A percentile compares a stretch with the other conserved stretches of the same genome.
Evolutionary conservation across 192 early-diverging fungal species (phyloP).

Genomic region (Coemansia sp.): DNA sequence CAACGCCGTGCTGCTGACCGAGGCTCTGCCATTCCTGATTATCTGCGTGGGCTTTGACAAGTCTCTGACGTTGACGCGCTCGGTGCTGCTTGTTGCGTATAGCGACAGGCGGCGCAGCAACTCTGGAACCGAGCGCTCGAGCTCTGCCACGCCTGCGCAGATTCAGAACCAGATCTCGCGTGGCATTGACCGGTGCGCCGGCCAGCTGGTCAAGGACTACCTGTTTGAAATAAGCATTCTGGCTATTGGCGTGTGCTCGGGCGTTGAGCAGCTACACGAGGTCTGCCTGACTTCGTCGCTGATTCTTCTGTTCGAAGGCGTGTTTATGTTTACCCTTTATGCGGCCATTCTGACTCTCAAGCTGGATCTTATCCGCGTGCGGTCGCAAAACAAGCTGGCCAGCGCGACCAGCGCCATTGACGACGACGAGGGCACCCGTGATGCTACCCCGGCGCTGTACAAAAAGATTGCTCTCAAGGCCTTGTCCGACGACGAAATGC

Average conservation of each 20-base stretch:
- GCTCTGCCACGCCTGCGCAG: slow-evolving; percentile 46
- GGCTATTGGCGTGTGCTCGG: slow-evolving; percentile 71
- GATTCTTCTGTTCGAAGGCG: slow-evolving; percentile 77
- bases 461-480: slow-evolving; percentile 62
- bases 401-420: slow-evolving; percentile 16
- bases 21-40: slow-evolving; percentile 89
- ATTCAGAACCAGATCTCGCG: slow-evolving; percentile 63
- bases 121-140: neutral
- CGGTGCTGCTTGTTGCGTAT: slow-evolving; percentile 64
- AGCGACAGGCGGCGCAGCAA: slow-evolving; percentile 33
- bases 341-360: slow-evolving; percentile 83
- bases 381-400: slow-evolving; percentile 41
- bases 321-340: slow-evolving; percentile 85
- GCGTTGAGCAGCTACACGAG: slow-evolving; percentile 73
- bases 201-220: slow-evolving; percentile 71
- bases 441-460: slow-evolving; percentile 58
- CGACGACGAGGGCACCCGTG: slow-evolving; percentile 19
- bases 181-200: slow-evolving; percentile 66
- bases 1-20: slow-evolving; percentile 71
- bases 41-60: slow-evolving; percentile 91
- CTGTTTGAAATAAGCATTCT: slow-evolving; percentile 81
- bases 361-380: slow-evolving; percentile 69
- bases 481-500: slow-evolving; percentile 58
- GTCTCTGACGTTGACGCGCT: slow-evolving; percentile 77
- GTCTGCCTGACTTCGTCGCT: slow-evolving; percentile 81